Base-by-base conservation (phyloP, 2,329 filamentous ascomycete genomes). In the Diplocarpon rosae region DNA sequence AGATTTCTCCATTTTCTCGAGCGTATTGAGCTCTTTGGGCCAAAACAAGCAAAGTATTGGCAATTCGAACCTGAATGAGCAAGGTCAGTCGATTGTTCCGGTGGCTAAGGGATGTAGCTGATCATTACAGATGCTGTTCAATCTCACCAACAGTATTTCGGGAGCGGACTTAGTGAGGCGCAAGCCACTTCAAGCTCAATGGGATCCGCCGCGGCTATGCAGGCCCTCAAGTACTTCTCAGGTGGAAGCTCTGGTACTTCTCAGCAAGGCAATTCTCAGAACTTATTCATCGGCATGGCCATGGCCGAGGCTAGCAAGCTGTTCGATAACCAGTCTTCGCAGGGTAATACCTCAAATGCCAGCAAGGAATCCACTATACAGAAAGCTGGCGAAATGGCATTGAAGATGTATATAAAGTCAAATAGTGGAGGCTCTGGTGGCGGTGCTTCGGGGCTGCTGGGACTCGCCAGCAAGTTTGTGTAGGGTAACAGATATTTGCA, bases 381-480 rank as follows among this genome's bases (percentile, higher is more conserved):
- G 61, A 71, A 80, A 63, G 89, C 89, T 2, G 88, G 80, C 1
- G 81, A 94, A 71, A 83, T 85, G 75, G 89, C 88, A 2, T 65
- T 95, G 56, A 88, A 94, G 75, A 83, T 95, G 77, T 95, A 89
- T 65, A 68, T 93, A 69, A 43, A 43, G 40, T 89, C 94, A 75
- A 78, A 73, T 15, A 64, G 71, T 51, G 67, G 70, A 30, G 63
- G 66, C n/a, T 43, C 40, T 3, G 35, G 40, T 27, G 40, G 33
- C 10, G 58, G 65, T 17, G 50, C 55, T 11, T 63, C 67, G 17
- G 59, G 65, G 37, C 59, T 68, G 12, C 63, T 70, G 49, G 71
- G 75, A 1, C 56, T 82, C 47, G 78, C 78, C 8, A 72, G 70
- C 61, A 81, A 81, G 64, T 80, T 83, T 60, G 52, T 79, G 62